Conservation (phyloP, 768 basidiomycete species). For the Boletus vermiculosoides region DNA sequence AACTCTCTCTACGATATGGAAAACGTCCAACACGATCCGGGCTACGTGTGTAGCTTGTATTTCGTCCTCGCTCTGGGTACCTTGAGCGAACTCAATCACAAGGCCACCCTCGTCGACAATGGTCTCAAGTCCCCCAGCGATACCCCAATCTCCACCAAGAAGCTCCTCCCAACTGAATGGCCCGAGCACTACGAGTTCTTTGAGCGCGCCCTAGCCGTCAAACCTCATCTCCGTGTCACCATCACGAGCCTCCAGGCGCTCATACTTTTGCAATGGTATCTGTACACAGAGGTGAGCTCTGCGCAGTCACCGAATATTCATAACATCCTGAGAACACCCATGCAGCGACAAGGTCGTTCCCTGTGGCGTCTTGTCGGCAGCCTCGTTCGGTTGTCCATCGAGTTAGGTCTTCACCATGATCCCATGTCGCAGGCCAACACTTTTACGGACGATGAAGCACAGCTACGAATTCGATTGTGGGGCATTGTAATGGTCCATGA, state of each 20-base stretch:
- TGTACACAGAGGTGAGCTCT: conserved; percentile 74
- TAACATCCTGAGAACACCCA: conserved; percentile 8
- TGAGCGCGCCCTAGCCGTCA: conserved; percentile 70
- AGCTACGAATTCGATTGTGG: conserved; percentile 81
- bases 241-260: conserved; percentile 81
- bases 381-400: conserved; percentile 77
- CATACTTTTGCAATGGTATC: conserved; percentile 84
- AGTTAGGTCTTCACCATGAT: conserved; percentile 85
- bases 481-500: conserved; percentile 83
- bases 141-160: conserved; percentile 47
- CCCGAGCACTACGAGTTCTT: conserved; percentile 85
- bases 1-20: conserved; percentile 63
- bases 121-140: conserved; percentile 36
- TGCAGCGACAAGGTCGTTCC: conserved; percentile 82
- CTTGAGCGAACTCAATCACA: conserved; percentile 77
- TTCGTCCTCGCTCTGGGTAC: conserved; percentile 79
- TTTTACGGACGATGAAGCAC: conserved; percentile 76
- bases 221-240: conserved; percentile 81
- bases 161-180: conserved; percentile 61
- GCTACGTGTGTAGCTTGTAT: conserved; percentile 76
- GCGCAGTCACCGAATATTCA: neutral
- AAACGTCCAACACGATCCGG: conserved; percentile 61
- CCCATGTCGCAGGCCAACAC: conserved; percentile 59
- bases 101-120: conserved; percentile 52
- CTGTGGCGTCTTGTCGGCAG: conserved; percentile 87